Evolutionary conservation across 257 asterid species (phyloP).

Genomic region (Ilex aquifolium): DNA sequence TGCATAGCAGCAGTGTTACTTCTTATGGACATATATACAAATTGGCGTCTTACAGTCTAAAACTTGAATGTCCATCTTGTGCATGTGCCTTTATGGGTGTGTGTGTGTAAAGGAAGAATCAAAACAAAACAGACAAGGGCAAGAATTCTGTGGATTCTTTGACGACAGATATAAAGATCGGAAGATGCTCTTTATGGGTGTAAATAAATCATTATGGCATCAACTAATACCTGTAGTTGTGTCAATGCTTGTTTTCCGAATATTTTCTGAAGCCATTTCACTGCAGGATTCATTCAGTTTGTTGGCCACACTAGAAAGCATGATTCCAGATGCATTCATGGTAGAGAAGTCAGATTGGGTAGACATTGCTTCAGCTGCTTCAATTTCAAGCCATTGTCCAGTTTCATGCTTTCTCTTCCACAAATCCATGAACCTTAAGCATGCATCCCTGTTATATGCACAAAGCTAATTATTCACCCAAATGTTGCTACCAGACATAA

Average conservation of each 20-base stretch:
- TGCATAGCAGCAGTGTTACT: too few relatives aligned
- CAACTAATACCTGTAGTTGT: not conserved
- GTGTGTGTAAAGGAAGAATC: too few relatives aligned
- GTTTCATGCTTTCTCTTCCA: constrained; percentile 92
- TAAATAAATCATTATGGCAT: too few relatives aligned
- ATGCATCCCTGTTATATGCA: constrained; percentile 67
- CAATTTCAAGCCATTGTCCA: constrained; percentile 93
- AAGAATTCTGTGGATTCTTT: constrained; percentile 26
- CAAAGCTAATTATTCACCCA: not conserved
- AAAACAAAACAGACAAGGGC: too few relatives aligned
- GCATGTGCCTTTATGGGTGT: too few relatives aligned
- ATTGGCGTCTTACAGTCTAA: too few relatives aligned
- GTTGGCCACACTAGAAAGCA: constrained; percentile 42
- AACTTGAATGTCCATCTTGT: too few relatives aligned
- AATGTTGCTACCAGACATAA: too few relatives aligned
- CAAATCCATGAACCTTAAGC: constrained; percentile 64
- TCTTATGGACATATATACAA: too few relatives aligned
- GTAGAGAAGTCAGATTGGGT: constrained; percentile 46
- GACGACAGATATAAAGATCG: constrained; percentile 22
- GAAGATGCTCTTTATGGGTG: constrained; percentile 8
- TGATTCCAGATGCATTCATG: constrained; percentile 54
- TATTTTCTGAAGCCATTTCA: too few relatives aligned
- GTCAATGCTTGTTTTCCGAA: too few relatives aligned
- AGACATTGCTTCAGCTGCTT: constrained; percentile 48
- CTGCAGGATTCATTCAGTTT: constrained; percentile 26